These are phyloP conservation scores for Blepharisma japonicum DNA, from an alignment of 73 alveolate genomes.

Conservation along the genomic window DNA sequence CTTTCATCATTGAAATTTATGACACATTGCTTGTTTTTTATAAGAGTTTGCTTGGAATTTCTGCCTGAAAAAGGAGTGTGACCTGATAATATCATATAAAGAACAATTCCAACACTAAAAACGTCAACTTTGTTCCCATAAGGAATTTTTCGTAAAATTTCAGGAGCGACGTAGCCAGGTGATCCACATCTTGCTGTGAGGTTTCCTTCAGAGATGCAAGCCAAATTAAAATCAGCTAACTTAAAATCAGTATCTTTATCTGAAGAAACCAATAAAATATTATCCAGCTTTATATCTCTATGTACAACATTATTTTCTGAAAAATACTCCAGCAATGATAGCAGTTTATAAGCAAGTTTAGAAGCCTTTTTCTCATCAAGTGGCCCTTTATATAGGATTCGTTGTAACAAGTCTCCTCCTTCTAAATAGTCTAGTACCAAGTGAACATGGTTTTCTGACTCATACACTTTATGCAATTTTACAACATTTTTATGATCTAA, in stretches of 20 bases:
- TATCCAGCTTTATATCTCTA: slow-evolving; percentile 75
- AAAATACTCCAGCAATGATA: slow-evolving; percentile 50
- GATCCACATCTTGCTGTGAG: slow-evolving; percentile 50
- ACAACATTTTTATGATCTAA: slow-evolving; percentile 64
- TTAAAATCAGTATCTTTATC: no score
- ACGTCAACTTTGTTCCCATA: slow-evolving; percentile 69
- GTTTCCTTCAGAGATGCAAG: no score
- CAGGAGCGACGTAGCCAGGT: slow-evolving; percentile 80
- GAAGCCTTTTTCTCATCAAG: slow-evolving; percentile 62
- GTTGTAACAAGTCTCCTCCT: slow-evolving; percentile 74
- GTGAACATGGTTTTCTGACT: slow-evolving; percentile 47
- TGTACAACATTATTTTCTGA: slow-evolving; percentile 52
- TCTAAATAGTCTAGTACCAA: slow-evolving; percentile 57
- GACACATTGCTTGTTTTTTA: no score
- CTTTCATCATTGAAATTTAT: no score
- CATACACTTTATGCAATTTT: slow-evolving; percentile 65
- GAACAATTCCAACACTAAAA: slow-evolving; percentile 74
- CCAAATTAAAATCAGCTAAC: no score
- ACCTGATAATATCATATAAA: slow-evolving; percentile 52
- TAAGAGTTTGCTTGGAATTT: no score
- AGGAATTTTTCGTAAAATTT: slow-evolving; percentile 56
- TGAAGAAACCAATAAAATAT: slow-evolving; percentile 37
- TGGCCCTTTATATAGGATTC: slow-evolving; percentile 47
- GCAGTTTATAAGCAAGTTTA: slow-evolving; percentile 43
- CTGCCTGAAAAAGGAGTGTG: slow-evolving; percentile 26